Evolutionary conservation across 1,139 yeast species (phyloP), one percentile per base, ranked within the genome.

Genomic region (Saccharomyces hybrid): DNA sequence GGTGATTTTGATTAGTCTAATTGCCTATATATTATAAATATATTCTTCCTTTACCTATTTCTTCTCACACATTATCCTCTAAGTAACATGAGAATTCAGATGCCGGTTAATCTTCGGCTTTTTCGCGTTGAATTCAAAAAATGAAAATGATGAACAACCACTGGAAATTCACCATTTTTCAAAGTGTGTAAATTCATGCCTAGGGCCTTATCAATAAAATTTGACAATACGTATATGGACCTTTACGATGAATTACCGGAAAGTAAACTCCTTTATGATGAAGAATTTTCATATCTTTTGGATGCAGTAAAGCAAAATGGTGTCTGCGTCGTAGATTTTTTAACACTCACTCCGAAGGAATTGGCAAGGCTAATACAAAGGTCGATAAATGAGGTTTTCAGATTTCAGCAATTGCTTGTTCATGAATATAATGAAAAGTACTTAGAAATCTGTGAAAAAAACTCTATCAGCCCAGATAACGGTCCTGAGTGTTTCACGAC

Each of bases 311-410:
- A 57, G 29, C 56, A 59, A 5, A 56, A 62, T 48, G 60, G 66
- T 26, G 65, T 79, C 5, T 66, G 77, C 0, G 69, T 76, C 0
- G 60, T 73, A 4, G 83, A 80, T 54, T 64, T 80, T 26, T 61
- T 78, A 14, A 64, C 77, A 1, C 64, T 75, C 16, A 65, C 73
- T 2, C 63, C 73, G 1, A 56, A 63, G 2, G 77, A 73, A 41
- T 63, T 83, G 26, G 73, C 85, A 11, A 73, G 73, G 53, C 62
- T 72, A 44, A 57, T 79, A n/a, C 75, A 76, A 34, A 71, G 83
- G 52, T 76, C 84, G 6, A 66, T 75, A 23, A 69, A 71, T 50
- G 86, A 81, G 60, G 67, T 82, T 2, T 66, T 73, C 27, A 67
- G 71, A 23, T 82, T 80, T 55, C 68, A 76, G 42, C 62, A 67